phyloP scores from a whole-genome alignment of 495 filamentous ascomycete genomes.

The Penicillium pulvis region DNA sequence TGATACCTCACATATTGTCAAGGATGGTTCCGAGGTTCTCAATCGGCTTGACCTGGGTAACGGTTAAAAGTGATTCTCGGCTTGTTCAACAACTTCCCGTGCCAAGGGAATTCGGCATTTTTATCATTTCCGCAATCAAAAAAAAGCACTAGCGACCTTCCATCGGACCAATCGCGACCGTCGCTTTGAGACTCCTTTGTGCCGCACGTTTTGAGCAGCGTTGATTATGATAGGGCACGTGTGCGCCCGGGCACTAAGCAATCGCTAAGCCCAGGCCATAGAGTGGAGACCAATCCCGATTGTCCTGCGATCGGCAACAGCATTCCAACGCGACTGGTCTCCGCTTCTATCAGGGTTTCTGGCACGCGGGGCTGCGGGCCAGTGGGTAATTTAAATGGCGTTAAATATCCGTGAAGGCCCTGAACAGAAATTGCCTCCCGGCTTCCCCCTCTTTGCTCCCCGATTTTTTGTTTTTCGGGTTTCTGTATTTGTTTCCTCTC shows the following conservation, averaged over 20 bases:
- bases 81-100: not conserved
- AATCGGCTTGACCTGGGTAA: too few species aligned
- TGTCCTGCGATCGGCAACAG: constrained; percentile 22
- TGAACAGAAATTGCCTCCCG: not conserved
- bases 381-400: constrained; percentile 2
- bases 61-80: not conserved
- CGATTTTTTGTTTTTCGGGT: constrained; percentile 4
- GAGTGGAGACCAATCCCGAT: constrained; percentile 14
- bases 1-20: too few species aligned
- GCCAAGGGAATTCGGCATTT: not conserved
- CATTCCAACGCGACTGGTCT: constrained; percentile 24
- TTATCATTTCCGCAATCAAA: not conserved
- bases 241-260: constrained; percentile 17
- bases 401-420: constrained; percentile 2
- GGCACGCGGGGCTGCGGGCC: constrained; percentile 16
- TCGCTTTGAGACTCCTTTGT: constrained; percentile 5
- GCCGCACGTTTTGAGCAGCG: constrained; percentile 5
- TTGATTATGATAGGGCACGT: constrained; percentile 15
- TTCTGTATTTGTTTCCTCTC: not conserved
- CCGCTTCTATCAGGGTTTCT: constrained; percentile 10
- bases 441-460: not conserved
- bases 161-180: not conserved
- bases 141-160: not conserved
- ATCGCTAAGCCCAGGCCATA: constrained; percentile 20
- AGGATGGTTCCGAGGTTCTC: too few species aligned